A percentile compares a stretch with the other conserved stretches of the same genome.
Evolutionary conservation across 2,329 filamentous ascomycete species (phyloP).

Genomic region (Neofusicoccum parvum): DNA sequence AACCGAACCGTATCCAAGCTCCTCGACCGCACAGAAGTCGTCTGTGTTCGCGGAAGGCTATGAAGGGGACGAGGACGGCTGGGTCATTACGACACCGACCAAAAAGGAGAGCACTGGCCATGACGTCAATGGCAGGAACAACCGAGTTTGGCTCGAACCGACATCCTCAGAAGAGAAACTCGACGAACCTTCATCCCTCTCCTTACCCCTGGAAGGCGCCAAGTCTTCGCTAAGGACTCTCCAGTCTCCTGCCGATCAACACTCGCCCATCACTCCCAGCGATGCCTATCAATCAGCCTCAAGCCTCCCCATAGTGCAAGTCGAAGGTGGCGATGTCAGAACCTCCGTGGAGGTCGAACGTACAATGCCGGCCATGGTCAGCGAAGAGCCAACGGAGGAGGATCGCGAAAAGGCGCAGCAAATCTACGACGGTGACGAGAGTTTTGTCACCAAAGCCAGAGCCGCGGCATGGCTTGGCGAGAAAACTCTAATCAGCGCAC

Average conservation of each 20-base stretch:
- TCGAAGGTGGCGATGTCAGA: slow-evolving; percentile 50
- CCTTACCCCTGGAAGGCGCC: slow-evolving; percentile 43
- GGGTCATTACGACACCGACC: slow-evolving; percentile 37
- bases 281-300: slow-evolving; percentile 52
- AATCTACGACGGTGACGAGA: slow-evolving; percentile 83
- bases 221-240: slow-evolving; percentile 34
- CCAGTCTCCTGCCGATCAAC: slow-evolving; percentile 15
- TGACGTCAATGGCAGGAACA: slow-evolving; percentile 28
- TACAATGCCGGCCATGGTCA: slow-evolving; percentile 8
- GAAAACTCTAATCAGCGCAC: slow-evolving; percentile 53
- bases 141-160: slow-evolving; percentile 45
- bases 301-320: slow-evolving; percentile 52
- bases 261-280: slow-evolving; percentile 45
- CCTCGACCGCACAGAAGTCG: slow-evolving; percentile 19
- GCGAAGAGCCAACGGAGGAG: slow-evolving; percentile 59
- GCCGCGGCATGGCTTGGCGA: slow-evolving; percentile 90
- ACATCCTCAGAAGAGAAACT: slow-evolving; percentile 39
- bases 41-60: slow-evolving; percentile 16
- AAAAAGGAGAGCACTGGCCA: slow-evolving; percentile 26
- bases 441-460: slow-evolving; percentile 75
- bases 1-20: slow-evolving; percentile 27
- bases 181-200: slow-evolving; percentile 31
- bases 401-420: slow-evolving; percentile 77
- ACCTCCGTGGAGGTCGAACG: slow-evolving; percentile 33
- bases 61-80: slow-evolving; percentile 42